These are phyloP conservation scores for Nephelium lappaceum DNA, from an alignment of 345 rosid species.

Conservation along the genomic window DNA sequence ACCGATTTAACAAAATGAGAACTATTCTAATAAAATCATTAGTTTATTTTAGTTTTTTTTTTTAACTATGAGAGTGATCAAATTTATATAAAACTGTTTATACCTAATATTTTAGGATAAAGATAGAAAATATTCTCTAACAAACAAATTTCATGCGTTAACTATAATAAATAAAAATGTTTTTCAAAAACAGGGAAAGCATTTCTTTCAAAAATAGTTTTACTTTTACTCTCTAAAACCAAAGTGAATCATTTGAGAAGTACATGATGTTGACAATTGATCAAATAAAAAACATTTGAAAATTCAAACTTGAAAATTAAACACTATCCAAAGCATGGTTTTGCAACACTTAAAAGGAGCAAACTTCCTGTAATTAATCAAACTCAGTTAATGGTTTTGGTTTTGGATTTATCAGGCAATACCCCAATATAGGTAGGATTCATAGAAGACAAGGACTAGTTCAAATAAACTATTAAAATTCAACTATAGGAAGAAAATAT, in stretches of 20 bases:
- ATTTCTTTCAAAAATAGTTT: too few relatives aligned
- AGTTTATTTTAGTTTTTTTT: too few relatives aligned
- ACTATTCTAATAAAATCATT: too few relatives aligned
- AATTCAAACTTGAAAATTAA: background rate
- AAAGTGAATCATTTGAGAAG: background rate
- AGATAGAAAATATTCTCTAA: too few relatives aligned
- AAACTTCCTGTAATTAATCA: conserved; percentile 31
- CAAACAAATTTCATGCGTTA: too few relatives aligned
- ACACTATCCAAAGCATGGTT: conserved; percentile 24
- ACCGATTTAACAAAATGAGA: too few relatives aligned
- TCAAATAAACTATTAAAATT: background rate
- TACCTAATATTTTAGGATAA: too few relatives aligned
- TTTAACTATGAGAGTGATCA: too few relatives aligned
- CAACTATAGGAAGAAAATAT: conserved; percentile 9
- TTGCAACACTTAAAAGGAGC: conserved; percentile 35
- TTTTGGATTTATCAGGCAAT: conserved; percentile 56
- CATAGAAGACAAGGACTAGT: background rate
- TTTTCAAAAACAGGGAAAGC: too few relatives aligned
- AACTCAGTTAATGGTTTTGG: conserved; percentile 27
- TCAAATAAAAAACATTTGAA: too few relatives aligned
- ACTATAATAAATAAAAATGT: too few relatives aligned
- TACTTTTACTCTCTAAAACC: background rate
- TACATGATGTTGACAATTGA: background rate
- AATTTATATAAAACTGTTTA: too few relatives aligned
- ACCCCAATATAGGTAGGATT: conserved; percentile 17